Evolutionary conservation across 441 rosid species (phyloP).

Genomic region (Lepidium campestre): DNA sequence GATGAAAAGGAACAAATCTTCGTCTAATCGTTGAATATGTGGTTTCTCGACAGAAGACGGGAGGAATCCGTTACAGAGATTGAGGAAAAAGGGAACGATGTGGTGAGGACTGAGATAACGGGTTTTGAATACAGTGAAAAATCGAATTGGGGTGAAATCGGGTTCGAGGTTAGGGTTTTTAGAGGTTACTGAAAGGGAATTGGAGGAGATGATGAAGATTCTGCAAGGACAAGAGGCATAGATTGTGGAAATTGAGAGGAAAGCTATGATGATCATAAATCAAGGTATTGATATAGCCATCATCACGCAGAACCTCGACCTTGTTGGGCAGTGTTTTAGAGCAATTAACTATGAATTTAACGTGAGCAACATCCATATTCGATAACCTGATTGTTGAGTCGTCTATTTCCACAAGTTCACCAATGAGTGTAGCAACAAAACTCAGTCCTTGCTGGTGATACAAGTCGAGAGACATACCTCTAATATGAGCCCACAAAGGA

Average conservation of each 20-base stretch:
- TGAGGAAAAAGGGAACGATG: no score
- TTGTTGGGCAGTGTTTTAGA: no score
- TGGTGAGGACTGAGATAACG: conserved; percentile 38
- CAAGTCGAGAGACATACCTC: background rate
- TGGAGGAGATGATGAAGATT: conserved; percentile 64
- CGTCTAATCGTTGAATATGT: conserved; percentile 3
- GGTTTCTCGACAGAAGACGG: conserved; percentile 15
- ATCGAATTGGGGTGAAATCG: conserved; percentile 38
- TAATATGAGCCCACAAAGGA: background rate
- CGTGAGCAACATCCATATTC: background rate
- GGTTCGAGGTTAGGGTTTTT: conserved; percentile 35
- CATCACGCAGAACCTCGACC: no score
- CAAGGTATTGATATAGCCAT: no score
- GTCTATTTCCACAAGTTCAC: background rate
- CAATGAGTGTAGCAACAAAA: background rate
- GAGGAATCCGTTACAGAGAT: conserved; percentile 12
- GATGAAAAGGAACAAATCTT: background rate
- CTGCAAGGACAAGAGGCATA: conserved; percentile 65
- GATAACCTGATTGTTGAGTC: background rate
- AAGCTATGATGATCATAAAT: conserved; percentile 25
- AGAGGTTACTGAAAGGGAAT: conserved; percentile 50
- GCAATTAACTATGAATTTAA: no score
- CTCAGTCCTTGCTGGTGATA: background rate
- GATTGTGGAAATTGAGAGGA: conserved; percentile 35
- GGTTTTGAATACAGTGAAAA: no score